phyloP scores from a whole-genome alignment of 2,329 filamentous ascomycete species.

The Xylariaceae sp. region DNA sequence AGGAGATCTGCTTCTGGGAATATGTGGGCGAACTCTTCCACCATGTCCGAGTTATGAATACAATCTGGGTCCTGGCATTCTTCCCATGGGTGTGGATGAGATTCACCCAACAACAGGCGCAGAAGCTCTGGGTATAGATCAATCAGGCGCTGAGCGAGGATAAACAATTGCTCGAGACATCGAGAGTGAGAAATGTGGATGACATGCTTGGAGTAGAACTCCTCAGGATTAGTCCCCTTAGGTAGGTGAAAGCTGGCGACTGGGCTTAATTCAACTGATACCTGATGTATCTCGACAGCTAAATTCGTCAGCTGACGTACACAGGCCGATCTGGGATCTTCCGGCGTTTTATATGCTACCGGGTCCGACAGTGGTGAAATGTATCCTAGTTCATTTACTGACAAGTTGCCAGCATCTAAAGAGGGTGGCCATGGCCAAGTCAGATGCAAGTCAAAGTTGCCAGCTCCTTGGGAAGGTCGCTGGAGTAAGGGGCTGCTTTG shows the following conservation, averaged over 20 bases:
- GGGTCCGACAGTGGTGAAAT: slow-evolving; percentile 2
- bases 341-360: not conserved
- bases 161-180: slow-evolving; percentile 46
- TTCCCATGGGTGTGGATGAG: not conserved
- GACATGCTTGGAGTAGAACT: slow-evolving; percentile 34
- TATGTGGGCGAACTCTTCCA: slow-evolving; percentile 26
- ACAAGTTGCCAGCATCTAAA: not conserved
- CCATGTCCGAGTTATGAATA: slow-evolving; percentile 40
- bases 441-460: slow-evolving; percentile 27
- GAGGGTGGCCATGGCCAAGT: slow-evolving; percentile 34
- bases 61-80: slow-evolving; percentile 44
- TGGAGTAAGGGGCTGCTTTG: slow-evolving; percentile 17
- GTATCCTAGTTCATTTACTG: not conserved
- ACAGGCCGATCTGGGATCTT: slow-evolving; percentile 27
- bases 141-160: slow-evolving; percentile 44
- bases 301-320: slow-evolving; percentile 34
- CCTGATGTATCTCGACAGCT: slow-evolving; percentile 38
- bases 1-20: slow-evolving; percentile 16
- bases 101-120: slow-evolving; percentile 28
- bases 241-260: slow-evolving; percentile 37
- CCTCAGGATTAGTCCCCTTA: slow-evolving; percentile 30
- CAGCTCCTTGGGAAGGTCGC: slow-evolving; percentile 2
- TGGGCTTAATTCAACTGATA: slow-evolving; percentile 31
- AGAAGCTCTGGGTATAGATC: slow-evolving; percentile 46
- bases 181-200: slow-evolving; percentile 33